Base-by-base conservation (phyloP, 345 rosid species). In the Cardamine occulta region DNA sequence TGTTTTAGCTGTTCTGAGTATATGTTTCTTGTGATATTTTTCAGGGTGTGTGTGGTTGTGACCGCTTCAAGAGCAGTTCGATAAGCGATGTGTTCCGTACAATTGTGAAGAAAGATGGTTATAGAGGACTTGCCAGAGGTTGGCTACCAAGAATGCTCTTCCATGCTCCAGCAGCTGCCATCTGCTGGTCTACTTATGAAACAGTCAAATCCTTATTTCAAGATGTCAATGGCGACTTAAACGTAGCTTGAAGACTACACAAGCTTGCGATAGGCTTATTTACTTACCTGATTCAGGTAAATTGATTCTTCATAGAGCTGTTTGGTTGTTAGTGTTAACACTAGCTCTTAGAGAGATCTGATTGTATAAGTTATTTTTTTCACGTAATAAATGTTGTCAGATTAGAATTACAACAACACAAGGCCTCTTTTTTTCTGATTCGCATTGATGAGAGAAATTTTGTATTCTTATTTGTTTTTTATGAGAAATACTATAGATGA, bases 91-190 rank as follows among this genome's bases (percentile, higher is more conserved):
- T 96, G 31, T 39, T 93, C 14, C 74, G 58, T 17, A 81, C 87
- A 31, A 91, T 96, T 61, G 80, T 96, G 39, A 75, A 78, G 71
- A 93, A 93, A 82, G 97, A 96, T 1, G 96, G 98, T 11, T 93
- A 93, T 79, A 84, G 75, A 76, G 98, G 98, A 69, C 89, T 93
- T 17, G 72, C 89, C 14, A 89, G 98, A 74, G 99, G 99, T 21
- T 96, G 99, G 99, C 78, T 83, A 48, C 99, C 98, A 0, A 85
- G 99, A 87, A 96, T 91, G 95, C 89, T 96, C 31, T 96, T 96
- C 87, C 99, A 96, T 72, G 97, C 98, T 44, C 99, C 98, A n/a
- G 99, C 99, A 68, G 97, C 99, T 32, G 97, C 99, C 3, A 96
- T 93, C 72, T 91, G 97, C 75, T 96, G 99, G 99, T 89, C 98